Evolutionary conservation across 2,329 filamentous ascomycete species (phyloP).

Genomic region (Nannizziopsis arthrosporioides): DNA sequence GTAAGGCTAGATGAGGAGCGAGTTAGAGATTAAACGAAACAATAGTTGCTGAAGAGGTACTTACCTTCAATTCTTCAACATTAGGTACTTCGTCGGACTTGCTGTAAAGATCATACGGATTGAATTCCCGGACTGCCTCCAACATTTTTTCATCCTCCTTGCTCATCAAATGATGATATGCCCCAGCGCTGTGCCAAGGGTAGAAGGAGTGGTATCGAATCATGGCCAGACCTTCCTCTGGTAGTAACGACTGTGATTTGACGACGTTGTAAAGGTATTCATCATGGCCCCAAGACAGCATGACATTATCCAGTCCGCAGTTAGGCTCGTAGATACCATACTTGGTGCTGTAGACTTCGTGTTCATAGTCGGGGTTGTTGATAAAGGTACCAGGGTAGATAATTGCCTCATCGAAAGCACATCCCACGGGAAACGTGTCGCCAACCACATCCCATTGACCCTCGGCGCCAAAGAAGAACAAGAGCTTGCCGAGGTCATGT

Average conservation of each 20-base stretch:
- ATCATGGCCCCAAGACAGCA: conserved; percentile 68
- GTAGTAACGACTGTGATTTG: conserved; percentile 68
- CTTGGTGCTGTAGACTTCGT: conserved; percentile 63
- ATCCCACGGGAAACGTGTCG: conserved; percentile 39
- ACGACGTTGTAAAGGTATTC: conserved; percentile 60
- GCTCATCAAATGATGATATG: conserved; percentile 73
- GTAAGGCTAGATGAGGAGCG: conserved; percentile 1
- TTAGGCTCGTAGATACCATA: conserved; percentile 68
- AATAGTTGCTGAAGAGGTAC: conserved; percentile 15
- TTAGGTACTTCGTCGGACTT: conserved; percentile 75
- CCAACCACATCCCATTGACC: conserved; percentile 93
- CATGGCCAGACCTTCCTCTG: conserved; percentile 76
- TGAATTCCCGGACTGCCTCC: conserved; percentile 72
- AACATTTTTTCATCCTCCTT: conserved; percentile 70
- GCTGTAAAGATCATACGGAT: conserved; percentile 84
- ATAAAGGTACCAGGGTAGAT: conserved; percentile 66
- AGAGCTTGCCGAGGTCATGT: conserved; percentile 25
- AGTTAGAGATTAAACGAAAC: no score
- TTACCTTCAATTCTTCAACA: conserved; percentile 62
- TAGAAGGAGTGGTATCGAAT: conserved; percentile 91
- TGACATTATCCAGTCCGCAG: conserved; percentile 75
- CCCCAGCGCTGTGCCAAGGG: conserved; percentile 74
- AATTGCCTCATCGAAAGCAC: conserved; percentile 52
- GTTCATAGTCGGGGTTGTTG: conserved; percentile 59
- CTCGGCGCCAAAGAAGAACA: conserved; percentile 47